Base-by-base conservation (phyloP, 2,329 filamentous ascomycete species). In the Aspergillus transmontanensis region DNA sequence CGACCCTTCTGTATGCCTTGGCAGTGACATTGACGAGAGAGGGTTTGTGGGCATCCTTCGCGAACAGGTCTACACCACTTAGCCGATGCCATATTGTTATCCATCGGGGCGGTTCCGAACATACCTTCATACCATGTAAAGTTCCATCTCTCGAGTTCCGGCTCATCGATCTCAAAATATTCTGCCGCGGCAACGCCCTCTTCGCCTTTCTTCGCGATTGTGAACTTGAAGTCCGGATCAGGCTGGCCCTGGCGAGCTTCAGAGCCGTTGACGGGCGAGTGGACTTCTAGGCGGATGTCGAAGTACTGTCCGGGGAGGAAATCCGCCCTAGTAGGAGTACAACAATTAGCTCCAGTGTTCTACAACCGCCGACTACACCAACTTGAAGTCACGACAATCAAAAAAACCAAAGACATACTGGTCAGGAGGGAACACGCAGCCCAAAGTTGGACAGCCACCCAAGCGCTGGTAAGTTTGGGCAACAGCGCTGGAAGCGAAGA, bases 261-360 rank as follows among this genome's bases (percentile, higher is more conserved):
- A 43, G 90, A 91, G 68, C 92, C 92, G 77, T 95, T 95, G 73
- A 89, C 83, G 6, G 91, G 91, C 11, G 91, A 90, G 74, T 94
- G 91, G 34, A 95, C 87, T 76, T 95, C 92, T 64, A 94, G 85
- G 64, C 92, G 89, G 66, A 96, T 89, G 75, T 95, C 92, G 73
- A 95, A 95, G 76, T 87, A 89, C 79, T 95, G 92, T 14, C 92
- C 92, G 6, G 92, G 89, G 1, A 96, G 85, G 80, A 95, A 95
- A 72, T 95, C 92, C 67, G 90, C 88, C 80, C 84, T 85, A 64
- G 32, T 11, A n/a, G 11, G 34, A 39, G 16, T n/a, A 53, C 9
- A 57, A 7, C 12, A 46, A 30, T 61, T 39, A 62, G 36, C 19
- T 2, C 19, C 26, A 45, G 16, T 23, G 39, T 12, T 26, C 34